These are phyloP conservation scores for Vicia faba DNA, from an alignment of 306 rosid genomes.

Conservation along the genomic window DNA sequence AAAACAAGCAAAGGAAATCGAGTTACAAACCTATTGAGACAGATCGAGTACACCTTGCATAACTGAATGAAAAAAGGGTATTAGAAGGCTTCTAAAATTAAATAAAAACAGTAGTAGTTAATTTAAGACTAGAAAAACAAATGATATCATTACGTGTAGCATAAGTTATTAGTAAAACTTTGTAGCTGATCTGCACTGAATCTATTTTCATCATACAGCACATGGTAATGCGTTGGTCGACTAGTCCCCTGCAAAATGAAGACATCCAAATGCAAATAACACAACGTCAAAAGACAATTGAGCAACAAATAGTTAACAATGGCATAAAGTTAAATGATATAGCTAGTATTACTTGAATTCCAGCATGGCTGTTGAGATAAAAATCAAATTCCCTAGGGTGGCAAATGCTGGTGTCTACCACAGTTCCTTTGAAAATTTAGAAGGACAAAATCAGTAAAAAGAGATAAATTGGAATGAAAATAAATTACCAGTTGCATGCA, in stretches of 20 bases:
- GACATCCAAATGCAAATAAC: not conserved
- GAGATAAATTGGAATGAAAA: not conserved
- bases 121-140: not conserved
- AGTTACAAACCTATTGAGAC: conserved; percentile 45
- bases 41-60: conserved; percentile 52
- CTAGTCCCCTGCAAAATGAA: conserved; percentile 49
- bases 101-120: not conserved
- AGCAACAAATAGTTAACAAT: not conserved
- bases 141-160: conserved; percentile 43
- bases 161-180: conserved; percentile 40
- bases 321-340: not conserved
- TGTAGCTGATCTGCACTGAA: conserved; percentile 41
- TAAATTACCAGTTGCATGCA: not conserved
- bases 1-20: not conserved
- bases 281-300: not conserved
- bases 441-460: not conserved
- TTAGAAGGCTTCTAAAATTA: not conserved
- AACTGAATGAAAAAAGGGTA: conserved; percentile 22
- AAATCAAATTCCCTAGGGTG: conserved; percentile 76
- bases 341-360: conserved; percentile 55
- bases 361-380: conserved; percentile 84
- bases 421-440: conserved; percentile 54
- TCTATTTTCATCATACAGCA: conserved; percentile 40
- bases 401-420: conserved; percentile 65
- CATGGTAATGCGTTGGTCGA: conserved; percentile 52